Conservation (phyloP, 495 filamentous ascomycete species). For the Gamarada debralockiae region DNA sequence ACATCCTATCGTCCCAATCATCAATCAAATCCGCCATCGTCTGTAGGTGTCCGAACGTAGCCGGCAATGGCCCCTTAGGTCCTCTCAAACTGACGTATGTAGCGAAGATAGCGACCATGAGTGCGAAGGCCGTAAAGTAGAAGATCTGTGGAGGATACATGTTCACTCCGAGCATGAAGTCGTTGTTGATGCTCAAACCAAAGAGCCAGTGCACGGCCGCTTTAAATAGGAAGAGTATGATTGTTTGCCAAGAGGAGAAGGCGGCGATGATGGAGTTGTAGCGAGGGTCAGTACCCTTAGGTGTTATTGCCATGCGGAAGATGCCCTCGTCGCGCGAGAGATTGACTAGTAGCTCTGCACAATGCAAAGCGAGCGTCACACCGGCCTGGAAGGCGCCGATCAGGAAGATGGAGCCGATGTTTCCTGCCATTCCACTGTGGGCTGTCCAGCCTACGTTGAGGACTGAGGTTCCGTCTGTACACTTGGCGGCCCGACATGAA, state of each 20-base stretch:
- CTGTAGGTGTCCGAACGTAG: constrained; percentile 40
- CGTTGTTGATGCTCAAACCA: constrained; percentile 32
- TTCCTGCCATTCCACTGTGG: constrained; percentile 20
- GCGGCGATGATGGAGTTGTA: constrained; percentile 34
- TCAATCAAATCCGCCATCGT: constrained; percentile 42
- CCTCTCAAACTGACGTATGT: constrained; percentile 31
- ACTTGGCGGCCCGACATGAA: constrained; percentile 19
- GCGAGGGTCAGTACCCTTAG: constrained; percentile 27
- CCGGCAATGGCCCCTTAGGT: constrained; percentile 37
- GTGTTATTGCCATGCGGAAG: constrained; percentile 30
- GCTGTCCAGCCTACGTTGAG: constrained; percentile 27
- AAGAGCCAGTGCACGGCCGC: constrained; percentile 43
- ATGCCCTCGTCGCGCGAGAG: constrained; percentile 40
- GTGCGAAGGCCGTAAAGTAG: constrained; percentile 28
- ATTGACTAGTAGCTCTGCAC: constrained; percentile 40
- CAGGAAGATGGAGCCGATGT: constrained; percentile 25
- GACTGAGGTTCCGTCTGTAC: constrained; percentile 32
- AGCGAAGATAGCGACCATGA: constrained; percentile 33
- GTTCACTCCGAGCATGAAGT: constrained; percentile 30
- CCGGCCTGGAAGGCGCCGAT: constrained; percentile 30
- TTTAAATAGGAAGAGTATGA: constrained; percentile 39
- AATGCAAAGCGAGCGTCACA: constrained; percentile 40
- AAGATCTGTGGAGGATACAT: constrained; percentile 36
- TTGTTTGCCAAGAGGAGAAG: constrained; percentile 37
- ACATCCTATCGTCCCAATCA: constrained; percentile 39